These are phyloP conservation scores for Sphagnum magellanicum DNA, from an alignment of 228 moss, liverwort and hornwort genomes.

Conservation along the genomic window DNA sequence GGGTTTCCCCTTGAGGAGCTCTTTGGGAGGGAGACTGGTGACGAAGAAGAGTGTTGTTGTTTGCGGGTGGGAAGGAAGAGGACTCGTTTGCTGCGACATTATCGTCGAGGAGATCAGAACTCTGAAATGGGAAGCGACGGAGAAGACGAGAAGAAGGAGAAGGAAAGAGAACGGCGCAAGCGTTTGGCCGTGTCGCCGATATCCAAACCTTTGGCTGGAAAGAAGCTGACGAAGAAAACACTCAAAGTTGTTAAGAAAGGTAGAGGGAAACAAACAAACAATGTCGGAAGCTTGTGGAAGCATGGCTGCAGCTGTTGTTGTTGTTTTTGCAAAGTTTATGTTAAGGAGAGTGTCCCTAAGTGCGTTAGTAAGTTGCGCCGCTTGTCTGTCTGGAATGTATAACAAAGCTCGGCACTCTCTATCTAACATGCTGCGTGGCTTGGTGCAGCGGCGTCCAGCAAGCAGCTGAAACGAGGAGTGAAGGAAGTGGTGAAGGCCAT, in stretches of 20 bases:
- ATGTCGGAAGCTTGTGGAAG: not conserved
- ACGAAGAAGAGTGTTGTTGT: too few relatives aligned
- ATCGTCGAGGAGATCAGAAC: too few relatives aligned
- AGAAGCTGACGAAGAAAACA: constrained; percentile 91
- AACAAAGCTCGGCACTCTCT: too few relatives aligned
- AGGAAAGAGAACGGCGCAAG: constrained; percentile 62
- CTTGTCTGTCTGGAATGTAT: too few relatives aligned
- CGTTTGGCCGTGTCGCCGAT: constrained; percentile 73
- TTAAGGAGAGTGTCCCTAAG: not conserved
- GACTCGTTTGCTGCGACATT: too few relatives aligned
- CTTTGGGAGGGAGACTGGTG: too few relatives aligned
- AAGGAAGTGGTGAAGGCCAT: constrained; percentile 98
- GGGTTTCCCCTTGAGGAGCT: too few relatives aligned
- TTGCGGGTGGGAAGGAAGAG: too few relatives aligned
- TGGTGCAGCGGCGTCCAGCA: constrained; percentile 71
- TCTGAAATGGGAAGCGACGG: constrained; percentile 43
- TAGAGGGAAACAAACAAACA: not conserved
- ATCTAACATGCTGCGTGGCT: not conserved
- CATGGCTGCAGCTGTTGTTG: not conserved
- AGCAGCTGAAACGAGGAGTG: constrained; percentile 87
- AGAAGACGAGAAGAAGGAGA: constrained; percentile 56
- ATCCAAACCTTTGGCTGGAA: constrained; percentile 86
- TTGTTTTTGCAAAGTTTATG: not conserved
- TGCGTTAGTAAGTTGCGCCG: not conserved
- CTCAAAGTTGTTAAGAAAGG: constrained; percentile 93